Conservation (phyloP, 75 land plant species). For the Chamaecyparis obtusa region DNA sequence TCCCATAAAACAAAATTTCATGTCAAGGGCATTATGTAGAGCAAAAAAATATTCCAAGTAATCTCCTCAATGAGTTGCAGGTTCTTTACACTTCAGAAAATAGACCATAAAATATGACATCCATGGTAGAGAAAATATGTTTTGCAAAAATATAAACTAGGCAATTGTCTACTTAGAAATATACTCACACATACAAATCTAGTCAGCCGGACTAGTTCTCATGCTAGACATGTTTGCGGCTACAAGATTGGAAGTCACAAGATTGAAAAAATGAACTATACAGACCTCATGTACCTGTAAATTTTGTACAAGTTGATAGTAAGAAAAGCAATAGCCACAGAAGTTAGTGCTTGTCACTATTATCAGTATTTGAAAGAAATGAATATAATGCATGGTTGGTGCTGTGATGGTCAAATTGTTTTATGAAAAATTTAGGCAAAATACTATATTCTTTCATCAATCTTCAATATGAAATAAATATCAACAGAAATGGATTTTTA, state of each 20-base stretch:
- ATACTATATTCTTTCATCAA: slow-evolving; percentile 7
- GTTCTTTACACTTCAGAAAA: neutral
- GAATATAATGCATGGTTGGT: neutral
- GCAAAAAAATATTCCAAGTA: neutral
- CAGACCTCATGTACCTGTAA: neutral
- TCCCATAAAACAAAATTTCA: neutral
- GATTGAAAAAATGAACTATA: neutral
- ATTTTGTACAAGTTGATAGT: neutral
- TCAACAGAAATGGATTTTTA: slow-evolving; percentile 4
- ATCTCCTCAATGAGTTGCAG: neutral
- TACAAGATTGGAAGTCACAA: neutral
- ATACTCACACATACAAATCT: neutral
- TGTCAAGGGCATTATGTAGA: neutral
- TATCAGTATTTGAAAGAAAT: neutral
- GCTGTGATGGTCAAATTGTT: neutral
- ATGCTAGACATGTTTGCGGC: neutral
- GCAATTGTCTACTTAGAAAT: neutral
- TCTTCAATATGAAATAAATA: neutral
- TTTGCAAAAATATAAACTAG: neutral
- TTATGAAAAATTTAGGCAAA: neutral
- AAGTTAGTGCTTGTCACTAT: neutral
- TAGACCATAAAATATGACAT: neutral
- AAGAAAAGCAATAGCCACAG: neutral
- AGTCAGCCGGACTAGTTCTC: neutral
- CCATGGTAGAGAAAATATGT: neutral